Evolutionary conservation across 345 rosid genomes (phyloP), one percentile per base, ranked within the genome.

Genomic region (Combretum micranthum): DNA sequence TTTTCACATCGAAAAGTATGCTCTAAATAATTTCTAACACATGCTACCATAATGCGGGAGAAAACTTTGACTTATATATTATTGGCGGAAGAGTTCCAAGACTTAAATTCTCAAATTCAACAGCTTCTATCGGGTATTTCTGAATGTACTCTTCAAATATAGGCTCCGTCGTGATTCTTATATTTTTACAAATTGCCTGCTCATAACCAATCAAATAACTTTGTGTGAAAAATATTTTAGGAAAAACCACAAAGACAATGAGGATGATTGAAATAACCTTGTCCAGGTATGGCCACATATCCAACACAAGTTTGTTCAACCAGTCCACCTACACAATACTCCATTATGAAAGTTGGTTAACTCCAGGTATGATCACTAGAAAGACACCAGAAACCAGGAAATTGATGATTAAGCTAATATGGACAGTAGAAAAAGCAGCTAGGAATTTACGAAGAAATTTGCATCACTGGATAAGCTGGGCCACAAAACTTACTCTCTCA

Each of bases 241-340:
- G 22, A 37, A 20, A 20, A 45, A 47, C 21, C 44, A 21, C 17
- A 23, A 23, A 9, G 20, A 57, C 23, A 4, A 12, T 7, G 1
- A 5, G 1, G 54, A 26, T 9, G 23, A 20, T 1, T 13, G 1
- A 7, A 11, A 11, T 55, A 48, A 72, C 82, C 83, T 71, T 79
- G 10, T 79, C 75, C 2, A 79, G 69, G 65, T 50, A 70, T 18
- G 81, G 81, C 81, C 83, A 82, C 77, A 77, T 56, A 8, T 72
- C 65, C 4, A 52, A 58, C 18, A 73, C n/a, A 56, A 75, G 73
- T 54, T 65, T 71, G 63, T 75, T 83, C 49, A 80, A 54, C 85
- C 79, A 80, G 32, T 80, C 80, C 46, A 71, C 71, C 85, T 73
- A 69, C 55, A 37, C 12, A 32, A 58, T 44, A 50, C 47, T 46